phyloP scores from a whole-genome alignment of 2,329 filamentous ascomycete genomes.

The Pseudocercospora vitis region DNA sequence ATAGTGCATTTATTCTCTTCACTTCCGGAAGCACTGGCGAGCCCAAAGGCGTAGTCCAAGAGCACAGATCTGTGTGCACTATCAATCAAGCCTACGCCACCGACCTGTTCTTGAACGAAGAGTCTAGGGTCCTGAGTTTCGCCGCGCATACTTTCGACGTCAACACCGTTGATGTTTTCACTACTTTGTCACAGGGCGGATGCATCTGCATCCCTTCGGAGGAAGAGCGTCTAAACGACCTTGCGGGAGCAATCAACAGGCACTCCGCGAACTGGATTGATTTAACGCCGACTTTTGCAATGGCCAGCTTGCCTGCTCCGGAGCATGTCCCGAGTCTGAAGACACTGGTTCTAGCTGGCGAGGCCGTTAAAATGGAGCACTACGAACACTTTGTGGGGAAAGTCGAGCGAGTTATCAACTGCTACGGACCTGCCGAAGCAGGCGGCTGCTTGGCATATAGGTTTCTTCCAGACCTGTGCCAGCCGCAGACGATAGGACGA shows the following conservation, averaged over 20 bases:
- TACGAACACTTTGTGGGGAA: slow-evolving; percentile 42
- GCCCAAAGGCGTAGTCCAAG: slow-evolving; percentile 14
- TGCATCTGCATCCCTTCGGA: not conserved
- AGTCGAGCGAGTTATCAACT: slow-evolving; percentile 43
- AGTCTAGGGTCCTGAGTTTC: not conserved
- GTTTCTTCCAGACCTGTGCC: slow-evolving; percentile 12
- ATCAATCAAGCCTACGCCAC: not conserved
- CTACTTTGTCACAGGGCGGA: not conserved
- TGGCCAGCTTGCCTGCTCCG: slow-evolving; percentile 41
- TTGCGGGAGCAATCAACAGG: slow-evolving; percentile 39
- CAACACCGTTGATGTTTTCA: not conserved
- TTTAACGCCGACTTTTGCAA: slow-evolving; percentile 59
- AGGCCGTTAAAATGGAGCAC: slow-evolving; percentile 42
- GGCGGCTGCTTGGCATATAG: not conserved
- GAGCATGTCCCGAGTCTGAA: slow-evolving; percentile 12
- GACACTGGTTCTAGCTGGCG: slow-evolving; percentile 34
- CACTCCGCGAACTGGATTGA: slow-evolving; percentile 43
- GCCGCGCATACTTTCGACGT: slow-evolving; percentile 3
- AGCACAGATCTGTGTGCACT: not conserved
- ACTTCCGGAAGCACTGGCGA: slow-evolving; percentile 18
- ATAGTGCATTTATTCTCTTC: slow-evolving; percentile 11
- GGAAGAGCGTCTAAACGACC: not conserved
- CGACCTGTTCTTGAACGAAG: not conserved
- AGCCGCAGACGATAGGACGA: not conserved
- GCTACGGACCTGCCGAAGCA: slow-evolving; percentile 47